Base-by-base conservation (phyloP, 176 grass and related monocot genomes). In the Bothriochloa decipiens region DNA sequence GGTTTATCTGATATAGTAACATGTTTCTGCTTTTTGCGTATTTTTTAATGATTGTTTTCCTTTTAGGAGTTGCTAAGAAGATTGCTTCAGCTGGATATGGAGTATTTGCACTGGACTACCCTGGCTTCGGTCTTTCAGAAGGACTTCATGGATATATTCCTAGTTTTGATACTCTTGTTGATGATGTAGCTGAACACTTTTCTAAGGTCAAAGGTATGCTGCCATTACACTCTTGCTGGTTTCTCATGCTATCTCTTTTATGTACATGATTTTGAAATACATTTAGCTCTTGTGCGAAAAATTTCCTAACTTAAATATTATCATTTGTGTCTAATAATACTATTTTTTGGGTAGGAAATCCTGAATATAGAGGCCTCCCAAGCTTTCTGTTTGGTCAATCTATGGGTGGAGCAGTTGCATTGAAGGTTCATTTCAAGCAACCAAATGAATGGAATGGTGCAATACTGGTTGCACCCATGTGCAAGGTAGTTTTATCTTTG, bases 81-180 rank as follows among this genome's bases (percentile, higher is more conserved):
- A 82, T 98, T 46, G 95, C 92, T 77, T 93, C 92, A 74, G 89
- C 79, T 74, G 92, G 92, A 82, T 98, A 93, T 87, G 92, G 91
- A 68, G 89, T 98, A 83, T 95, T 93, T 95, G 95, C 95, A 79
- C 60, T 98, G 69, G 95, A 98, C 55, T 98, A 91, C 64, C 95
- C 95, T 74, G 92, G 95, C 70, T 98, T 98, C 86, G 95, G 95
- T 26, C 91, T 98, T 70, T 98, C 95, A 0, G 95, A 97, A 87
- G 95, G 95, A 79, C 92, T 98, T 90, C 95, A 98, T 95, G 95
- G 95, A 79, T 98, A 91, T 83, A 91, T 98, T 76, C 89, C 92
- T 50, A 90, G 82, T 76, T 98, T 95, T 77, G 91, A 98, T 84
- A 81, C 66, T 55, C 81, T 98, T 67, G 85, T 95, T 47, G 85